These are phyloP conservation scores for Aspergillus melleus DNA, from an alignment of 2,329 filamentous ascomycete genomes.

Conservation along the genomic window DNA sequence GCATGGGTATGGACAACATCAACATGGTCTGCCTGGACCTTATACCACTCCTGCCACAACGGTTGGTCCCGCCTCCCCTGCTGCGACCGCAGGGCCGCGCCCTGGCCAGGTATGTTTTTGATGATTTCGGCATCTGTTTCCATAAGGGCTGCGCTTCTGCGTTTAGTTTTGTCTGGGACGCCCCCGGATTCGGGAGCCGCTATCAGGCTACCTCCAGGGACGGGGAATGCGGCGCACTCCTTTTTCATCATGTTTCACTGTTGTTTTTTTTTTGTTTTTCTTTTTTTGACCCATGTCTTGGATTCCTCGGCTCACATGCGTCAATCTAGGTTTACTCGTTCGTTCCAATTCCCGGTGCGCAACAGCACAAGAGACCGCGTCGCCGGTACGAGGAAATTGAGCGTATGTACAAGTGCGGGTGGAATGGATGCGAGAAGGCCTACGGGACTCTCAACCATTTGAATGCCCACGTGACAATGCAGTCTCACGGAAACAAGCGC, in stretches of 20 bases:
- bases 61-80: slow-evolving; percentile 60
- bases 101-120: slow-evolving; percentile 61
- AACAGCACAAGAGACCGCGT: slow-evolving; percentile 94
- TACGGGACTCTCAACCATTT: slow-evolving; percentile 97
- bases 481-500: slow-evolving; percentile 90
- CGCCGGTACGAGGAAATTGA: slow-evolving; percentile 97
- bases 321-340: slow-evolving; percentile 84
- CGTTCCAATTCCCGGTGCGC: slow-evolving; percentile 92
- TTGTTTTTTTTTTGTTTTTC: background rate
- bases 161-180: slow-evolving; percentile 31
- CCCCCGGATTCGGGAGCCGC: slow-evolving; percentile 19
- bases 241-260: slow-evolving; percentile 15
- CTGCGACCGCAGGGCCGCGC: slow-evolving; percentile 61
- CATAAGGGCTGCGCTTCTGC: slow-evolving; percentile 28
- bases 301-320: slow-evolving; percentile 21
- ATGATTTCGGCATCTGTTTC: slow-evolving; percentile 36
- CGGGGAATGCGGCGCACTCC: slow-evolving; percentile 21
- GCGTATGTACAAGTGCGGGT: slow-evolving; percentile 99
- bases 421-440: slow-evolving; percentile 97
- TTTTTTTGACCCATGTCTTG: background rate
- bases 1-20: slow-evolving; percentile 47
- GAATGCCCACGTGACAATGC: slow-evolving; percentile 98
- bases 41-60: slow-evolving; percentile 56
- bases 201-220: slow-evolving; percentile 17
- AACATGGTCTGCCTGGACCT: slow-evolving; percentile 49